Base-by-base conservation (phyloP, 768 basidiomycete species). In the Baorangia bicolor region DNA sequence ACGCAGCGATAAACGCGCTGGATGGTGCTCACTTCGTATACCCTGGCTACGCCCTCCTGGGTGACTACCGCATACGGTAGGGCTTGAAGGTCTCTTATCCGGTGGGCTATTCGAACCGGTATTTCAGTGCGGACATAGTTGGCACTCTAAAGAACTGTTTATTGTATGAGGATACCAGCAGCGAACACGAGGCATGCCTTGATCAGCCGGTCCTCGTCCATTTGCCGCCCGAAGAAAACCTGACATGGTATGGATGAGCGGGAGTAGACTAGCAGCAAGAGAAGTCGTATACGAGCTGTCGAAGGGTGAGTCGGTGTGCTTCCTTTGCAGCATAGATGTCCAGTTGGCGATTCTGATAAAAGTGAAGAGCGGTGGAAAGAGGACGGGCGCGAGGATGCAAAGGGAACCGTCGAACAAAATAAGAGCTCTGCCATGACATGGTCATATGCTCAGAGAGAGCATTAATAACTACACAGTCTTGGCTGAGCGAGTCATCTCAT, bases 41-140 rank as follows among this genome's bases (percentile, higher is more conserved):
- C 91, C 63, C 81, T 86, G 27, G 86, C 85, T 16, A 95, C 84
- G 0, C 85, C 84, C 62, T 94, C 90, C 60, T 93, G 88, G 5
- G 88, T 91, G 28, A 94, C 92, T 9, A 93, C 92, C 21, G 89
- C 82, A 64, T 90, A 94, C 5, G 94, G 93, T 44, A 96, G 76
- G 1, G 84, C 77, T 73, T 96, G 94, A 63, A 96, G 77, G 65
- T 96, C 94, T 53, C 90, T 84, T 56, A 95, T 73, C 44, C 94
- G 82, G 69, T 95, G 93, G 5, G 92, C 88, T 64, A 94, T 89
- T 35, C 93, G 84, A 14, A 93, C 85, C 11, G 94, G 93, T 7
- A 96, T 74, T 66, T 96, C 93, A 5, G 89, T 90, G 49, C 92
- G 85, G 40, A 96, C 91, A 72, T 94, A 92, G 69, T 94, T 94